Evolutionary conservation across 1,139 yeast species (phyloP).

Genomic region (Geotrichum siamense): DNA sequence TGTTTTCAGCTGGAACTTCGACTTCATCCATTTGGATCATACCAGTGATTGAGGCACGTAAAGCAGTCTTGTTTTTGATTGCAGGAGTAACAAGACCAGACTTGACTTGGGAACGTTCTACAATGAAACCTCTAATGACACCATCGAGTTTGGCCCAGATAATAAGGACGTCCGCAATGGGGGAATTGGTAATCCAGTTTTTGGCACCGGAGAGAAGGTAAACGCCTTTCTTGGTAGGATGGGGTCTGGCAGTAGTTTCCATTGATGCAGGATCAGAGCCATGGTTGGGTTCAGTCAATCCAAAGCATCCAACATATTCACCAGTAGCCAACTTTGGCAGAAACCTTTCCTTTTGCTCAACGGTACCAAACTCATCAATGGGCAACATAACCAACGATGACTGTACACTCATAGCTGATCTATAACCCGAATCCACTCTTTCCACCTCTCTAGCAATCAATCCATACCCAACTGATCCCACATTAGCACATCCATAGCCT

Average conservation of each 20-base stretch:
- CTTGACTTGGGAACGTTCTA: slow-evolving; percentile 34
- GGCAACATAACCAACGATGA: slow-evolving; percentile 43
- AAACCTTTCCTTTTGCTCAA: slow-evolving; percentile 39
- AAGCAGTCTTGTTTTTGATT: slow-evolving; percentile 36
- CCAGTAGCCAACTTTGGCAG: slow-evolving; percentile 39
- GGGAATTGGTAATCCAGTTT: slow-evolving; percentile 43
- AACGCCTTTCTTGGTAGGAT: slow-evolving; percentile 40
- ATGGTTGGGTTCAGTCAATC: slow-evolving; percentile 42
- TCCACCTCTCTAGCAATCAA: slow-evolving; percentile 42
- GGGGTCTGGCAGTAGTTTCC: slow-evolving; percentile 40
- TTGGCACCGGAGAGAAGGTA: slow-evolving; percentile 39
- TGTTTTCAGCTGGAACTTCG: slow-evolving; percentile 40
- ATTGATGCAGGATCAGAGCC: slow-evolving; percentile 43
- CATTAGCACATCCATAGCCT: slow-evolving; percentile 43
- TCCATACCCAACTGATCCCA: slow-evolving; percentile 39
- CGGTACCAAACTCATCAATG: slow-evolving; percentile 38
- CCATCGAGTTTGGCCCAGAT: slow-evolving; percentile 44
- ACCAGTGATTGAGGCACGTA: slow-evolving; percentile 42
- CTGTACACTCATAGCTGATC: slow-evolving; percentile 43
- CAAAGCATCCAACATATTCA: slow-evolving; percentile 42
- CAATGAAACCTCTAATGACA: slow-evolving; percentile 38
- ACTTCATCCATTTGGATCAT: slow-evolving; percentile 42
- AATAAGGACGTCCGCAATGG: slow-evolving; percentile 39
- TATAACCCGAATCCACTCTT: slow-evolving; percentile 41
- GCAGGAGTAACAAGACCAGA: slow-evolving; percentile 38